Base-by-base conservation (phyloP, 441 rosid species). In the California macrophylla region DNA sequence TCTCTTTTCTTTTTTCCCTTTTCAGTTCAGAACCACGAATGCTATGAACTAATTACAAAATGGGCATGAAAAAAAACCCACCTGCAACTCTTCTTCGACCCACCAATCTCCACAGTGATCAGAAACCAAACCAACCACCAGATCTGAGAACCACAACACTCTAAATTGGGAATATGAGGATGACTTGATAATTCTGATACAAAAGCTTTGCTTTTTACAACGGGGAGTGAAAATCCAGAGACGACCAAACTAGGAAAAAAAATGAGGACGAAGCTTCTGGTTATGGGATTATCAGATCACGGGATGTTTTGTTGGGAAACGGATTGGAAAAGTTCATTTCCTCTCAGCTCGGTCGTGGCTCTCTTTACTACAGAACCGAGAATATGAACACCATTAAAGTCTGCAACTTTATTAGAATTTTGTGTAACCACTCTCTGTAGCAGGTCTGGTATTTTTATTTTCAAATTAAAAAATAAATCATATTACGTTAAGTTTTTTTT, bases 291-390 rank as follows among this genome's bases (percentile, higher is more conserved):
- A 56, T 21, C 79, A 71, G 82, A 86, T 85, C 85, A 85, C 81
- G 87, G 85, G 79, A 28, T 78, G 83, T n/a, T 56, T 80, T 69
- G 86, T 26, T 79, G 80, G 80, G 80, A 69, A 78, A 81, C 82
- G 81, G 77, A 76, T 69, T 72, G 83, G 79, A 81, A 83, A 82
- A 73, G 79, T 42, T 42, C 62, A 67, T n/a, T 66, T 62, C 76
- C 23, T 54, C 25, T 50, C 20, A 4, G 30, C 18, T 62, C 28
- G 66, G 74, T 69, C 62, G 9, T 18, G 36, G 23, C 42, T 21
- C 23, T 26, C 9, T 72, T 71, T 36, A 20, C 34, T 34, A 4
- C 75, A 32, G 30, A 72, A 73, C 76, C 76, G 45, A 72, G 68
- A 75, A 69, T 71, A 74, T 30, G n/a, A 71, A 68, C 76, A 67